Base-by-base conservation (phyloP, 805 yeast species). In the Starmerella stellata region DNA sequence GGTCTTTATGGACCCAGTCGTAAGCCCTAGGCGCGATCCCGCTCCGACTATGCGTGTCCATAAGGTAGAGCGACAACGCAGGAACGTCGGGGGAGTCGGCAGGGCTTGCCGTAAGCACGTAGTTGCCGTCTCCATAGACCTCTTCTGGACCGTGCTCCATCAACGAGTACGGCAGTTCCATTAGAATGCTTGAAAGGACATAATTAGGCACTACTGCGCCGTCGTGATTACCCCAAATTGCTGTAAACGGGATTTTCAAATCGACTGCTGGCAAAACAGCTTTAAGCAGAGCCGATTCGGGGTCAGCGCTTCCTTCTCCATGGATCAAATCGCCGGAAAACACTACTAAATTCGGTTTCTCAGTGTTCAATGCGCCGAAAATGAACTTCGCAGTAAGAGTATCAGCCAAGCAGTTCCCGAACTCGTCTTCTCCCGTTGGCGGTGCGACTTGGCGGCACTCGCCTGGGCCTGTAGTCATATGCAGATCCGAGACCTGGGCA, bases 171-270 rank as follows among this genome's bases (percentile, higher is more conserved):
- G 96, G 98, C 36, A 87, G 59, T 1, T 58, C 49, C 7, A 62
- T 46, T 3, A 72, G 63, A 5, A 78, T 51, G 2, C 63, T 51
- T 72, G 83, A 77, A 31, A 82, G 51, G 46, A 74, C 70, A 39
- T 58, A 53, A 30, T 93, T 66, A 14, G 62, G 44, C 41, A 82
- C 49, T 3, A 75, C 67, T 1, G 93, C 87, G 52, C 78, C 90
- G 55, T 90, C 98, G 55, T 90, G 98, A 55, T 90, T 90, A 1
- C 98, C 98, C 63, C 87, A 66, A 7, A 75, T 73, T 46, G 78
- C 65, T 0, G 95, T 87, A 63, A 70, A 90, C 3, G 96, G 95
- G 7, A 85, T 77, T 36, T 66, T 57, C 35, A 79, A 61, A 14
- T 60, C 50, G 19, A 85, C 67, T 21, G 81, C 70, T 0, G 93